Evolutionary conservation across 257 asterid genomes (phyloP).

Genomic region (Nicotiana undulata): DNA sequence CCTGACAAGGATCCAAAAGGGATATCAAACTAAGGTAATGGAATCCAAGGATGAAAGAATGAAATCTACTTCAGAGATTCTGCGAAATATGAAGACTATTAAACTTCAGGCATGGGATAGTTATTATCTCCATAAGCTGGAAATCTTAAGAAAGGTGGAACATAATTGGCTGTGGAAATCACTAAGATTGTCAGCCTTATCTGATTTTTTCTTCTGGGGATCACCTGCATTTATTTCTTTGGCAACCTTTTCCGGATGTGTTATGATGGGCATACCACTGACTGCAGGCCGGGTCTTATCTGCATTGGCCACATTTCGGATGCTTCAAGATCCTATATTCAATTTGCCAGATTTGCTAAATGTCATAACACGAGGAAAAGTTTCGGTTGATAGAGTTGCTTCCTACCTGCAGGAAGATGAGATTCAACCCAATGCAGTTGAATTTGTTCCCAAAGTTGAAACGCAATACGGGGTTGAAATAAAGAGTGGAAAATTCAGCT

Average conservation of each 20-base stretch:
- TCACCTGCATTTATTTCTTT: constrained; percentile 84
- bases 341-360: constrained; percentile 78
- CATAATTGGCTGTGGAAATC: constrained; percentile 84
- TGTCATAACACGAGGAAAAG: constrained; percentile 84
- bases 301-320: constrained; percentile 84
- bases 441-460: constrained; percentile 25
- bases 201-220: constrained; percentile 84
- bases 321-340: constrained; percentile 97
- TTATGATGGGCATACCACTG: constrained; percentile 80
- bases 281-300: constrained; percentile 87
- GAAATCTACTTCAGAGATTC: constrained; percentile 86
- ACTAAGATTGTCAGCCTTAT: constrained; percentile 48
- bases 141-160: constrained; percentile 47
- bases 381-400: constrained; percentile 81
- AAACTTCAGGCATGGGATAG: constrained; percentile 93
- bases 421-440: constrained; percentile 51
- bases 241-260: constrained; percentile 77
- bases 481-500: constrained; percentile 55
- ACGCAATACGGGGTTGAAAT: constrained; percentile 56
- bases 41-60: constrained; percentile 86
- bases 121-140: constrained; percentile 53
- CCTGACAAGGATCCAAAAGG: constrained; percentile 52
- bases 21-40: constrained; percentile 72
- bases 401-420: constrained; percentile 77
- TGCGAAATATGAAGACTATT: constrained; percentile 74